Percentiles rank a stretch among this genome's conserved stretches.
These are phyloP conservation scores for Quercus wislizeni DNA, from an alignment of 306 rosid genomes.

Conservation along the genomic window DNA sequence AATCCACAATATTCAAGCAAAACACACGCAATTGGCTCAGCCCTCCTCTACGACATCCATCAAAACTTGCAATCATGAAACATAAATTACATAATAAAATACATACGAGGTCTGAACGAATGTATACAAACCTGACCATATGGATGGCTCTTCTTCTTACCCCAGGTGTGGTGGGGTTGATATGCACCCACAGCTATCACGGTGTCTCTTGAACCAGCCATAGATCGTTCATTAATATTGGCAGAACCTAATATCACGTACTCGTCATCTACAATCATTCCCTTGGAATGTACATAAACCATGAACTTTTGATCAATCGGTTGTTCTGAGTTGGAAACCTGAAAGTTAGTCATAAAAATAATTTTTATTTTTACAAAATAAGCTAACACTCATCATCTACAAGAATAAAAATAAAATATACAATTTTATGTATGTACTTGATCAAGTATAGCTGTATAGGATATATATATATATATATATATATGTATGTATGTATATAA, in stretches of 20 bases:
- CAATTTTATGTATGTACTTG: too few species aligned
- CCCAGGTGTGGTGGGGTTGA: conserved; percentile 70
- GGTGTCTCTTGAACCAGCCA: conserved; percentile 91
- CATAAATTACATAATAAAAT: background rate
- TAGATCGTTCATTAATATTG: conserved; percentile 78
- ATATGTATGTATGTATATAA: too few species aligned
- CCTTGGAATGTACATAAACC: conserved; percentile 88
- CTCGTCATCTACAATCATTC: conserved; percentile 47
- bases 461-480: too few species aligned
- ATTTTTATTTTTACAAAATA: too few species aligned
- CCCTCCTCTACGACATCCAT: too few species aligned
- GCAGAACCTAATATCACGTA: conserved; percentile 65
- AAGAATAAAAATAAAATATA: too few species aligned
- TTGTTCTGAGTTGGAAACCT: conserved; percentile 61
- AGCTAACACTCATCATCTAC: background rate
- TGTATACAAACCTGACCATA: conserved; percentile 65
- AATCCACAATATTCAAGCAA: too few species aligned
- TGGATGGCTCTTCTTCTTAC: conserved; percentile 60
- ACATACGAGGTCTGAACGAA: background rate
- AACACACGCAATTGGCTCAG: too few species aligned
- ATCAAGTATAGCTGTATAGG: too few species aligned
- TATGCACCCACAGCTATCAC: conserved; percentile 94
- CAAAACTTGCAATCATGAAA: background rate
- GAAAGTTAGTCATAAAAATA: conserved; percentile 4
- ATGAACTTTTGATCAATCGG: conserved; percentile 57